These are phyloP conservation scores for Trypanosoma melophagium DNA, from an alignment of 208 protist genomes.

Conservation along the genomic window DNA sequence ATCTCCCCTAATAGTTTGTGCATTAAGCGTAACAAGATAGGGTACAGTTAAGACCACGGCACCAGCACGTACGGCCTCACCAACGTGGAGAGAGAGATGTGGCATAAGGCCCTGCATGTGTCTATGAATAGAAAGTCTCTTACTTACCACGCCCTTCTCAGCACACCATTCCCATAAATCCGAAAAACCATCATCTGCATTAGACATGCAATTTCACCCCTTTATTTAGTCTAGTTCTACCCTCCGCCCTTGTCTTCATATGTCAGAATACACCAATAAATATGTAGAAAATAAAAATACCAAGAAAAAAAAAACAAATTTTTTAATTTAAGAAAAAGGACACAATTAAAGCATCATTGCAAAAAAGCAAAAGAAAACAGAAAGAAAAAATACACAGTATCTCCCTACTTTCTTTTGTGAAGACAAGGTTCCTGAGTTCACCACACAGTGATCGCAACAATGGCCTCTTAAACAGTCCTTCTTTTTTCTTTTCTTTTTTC, in stretches of 20 bases:
- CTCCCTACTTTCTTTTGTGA: too few relatives aligned
- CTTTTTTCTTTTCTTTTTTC: background rate
- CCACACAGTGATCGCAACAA: too few relatives aligned
- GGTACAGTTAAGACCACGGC: conserved; percentile 63
- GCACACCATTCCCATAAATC: conserved; percentile 70
- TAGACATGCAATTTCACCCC: conserved; percentile 8
- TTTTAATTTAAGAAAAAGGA: background rate
- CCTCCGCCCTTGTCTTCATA: background rate
- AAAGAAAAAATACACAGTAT: background rate
- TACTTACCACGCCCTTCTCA: conserved; percentile 55
- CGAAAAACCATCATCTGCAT: conserved; percentile 27
- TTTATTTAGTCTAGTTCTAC: background rate
- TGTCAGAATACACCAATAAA: background rate
- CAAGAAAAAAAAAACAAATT: conserved; percentile 3
- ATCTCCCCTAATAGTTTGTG: conserved; percentile 65
- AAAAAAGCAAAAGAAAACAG: background rate
- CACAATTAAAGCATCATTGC: background rate
- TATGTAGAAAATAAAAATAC: background rate
- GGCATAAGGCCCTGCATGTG: conserved; percentile 12
- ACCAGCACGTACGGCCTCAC: conserved; percentile 48
- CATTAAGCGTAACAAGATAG: conserved; percentile 64
- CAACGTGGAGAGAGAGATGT: conserved; percentile 38
- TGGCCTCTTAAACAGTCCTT: too few relatives aligned
- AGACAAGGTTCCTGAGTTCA: too few relatives aligned
- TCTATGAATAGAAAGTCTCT: conserved; percentile 38